Percentiles rank a stretch among this genome's conserved stretches.
phyloP scores from a whole-genome alignment of 768 basidiomycete species.

The Rhodosporidiobolus sp. region DNA sequence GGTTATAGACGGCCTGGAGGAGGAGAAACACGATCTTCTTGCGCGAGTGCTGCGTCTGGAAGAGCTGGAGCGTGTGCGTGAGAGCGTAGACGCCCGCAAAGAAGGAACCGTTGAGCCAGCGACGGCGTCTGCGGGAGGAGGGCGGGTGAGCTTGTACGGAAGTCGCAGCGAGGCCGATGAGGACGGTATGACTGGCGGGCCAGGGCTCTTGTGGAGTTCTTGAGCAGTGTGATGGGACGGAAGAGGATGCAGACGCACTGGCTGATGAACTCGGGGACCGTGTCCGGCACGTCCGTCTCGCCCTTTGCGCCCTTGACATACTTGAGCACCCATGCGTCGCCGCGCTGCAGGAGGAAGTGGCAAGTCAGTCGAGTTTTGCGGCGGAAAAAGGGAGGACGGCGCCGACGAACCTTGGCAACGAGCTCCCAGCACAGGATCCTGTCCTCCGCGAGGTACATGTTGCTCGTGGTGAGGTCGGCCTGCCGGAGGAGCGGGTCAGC shows the following conservation, averaged over 20 bases:
- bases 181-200: no score
- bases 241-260: slow-evolving; percentile 84
- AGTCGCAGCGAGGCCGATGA: no score
- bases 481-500: slow-evolving; percentile 7
- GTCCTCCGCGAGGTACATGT: slow-evolving; percentile 55
- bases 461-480: slow-evolving; percentile 48
- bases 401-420: slow-evolving; percentile 58
- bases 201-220: no score
- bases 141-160: no score
- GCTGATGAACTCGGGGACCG: slow-evolving; percentile 80
- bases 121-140: slow-evolving; percentile 12
- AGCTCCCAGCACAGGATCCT: slow-evolving; percentile 86
- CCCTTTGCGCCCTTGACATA: slow-evolving; percentile 88
- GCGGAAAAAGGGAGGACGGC: no score
- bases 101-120: slow-evolving; percentile 70
- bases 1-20: slow-evolving; percentile 79
- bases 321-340: slow-evolving; percentile 59
- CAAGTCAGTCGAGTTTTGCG: no score
- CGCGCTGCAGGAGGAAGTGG: slow-evolving; percentile 53
- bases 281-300: slow-evolving; percentile 89
- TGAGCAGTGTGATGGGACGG: no score
- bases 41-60: slow-evolving; percentile 75
- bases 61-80: slow-evolving; percentile 75
- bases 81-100: slow-evolving; percentile 93
- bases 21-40: slow-evolving; percentile 70